Conservation (phyloP, 2,329 filamentous ascomycete species). For the Gnomoniopsis sp. region DNA sequence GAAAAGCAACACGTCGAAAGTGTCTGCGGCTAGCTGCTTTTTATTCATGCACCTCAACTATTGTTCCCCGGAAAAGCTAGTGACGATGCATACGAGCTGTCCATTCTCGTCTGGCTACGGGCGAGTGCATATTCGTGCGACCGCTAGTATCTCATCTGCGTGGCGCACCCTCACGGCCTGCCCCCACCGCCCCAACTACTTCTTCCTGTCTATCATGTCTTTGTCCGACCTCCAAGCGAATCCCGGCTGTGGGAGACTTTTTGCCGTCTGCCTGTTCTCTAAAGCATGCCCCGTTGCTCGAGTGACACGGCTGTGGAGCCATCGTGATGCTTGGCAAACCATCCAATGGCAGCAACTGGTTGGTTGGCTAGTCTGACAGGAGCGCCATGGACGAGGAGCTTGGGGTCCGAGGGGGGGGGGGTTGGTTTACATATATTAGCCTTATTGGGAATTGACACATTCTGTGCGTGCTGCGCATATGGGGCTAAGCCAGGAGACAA, state of each 20-base stretch:
- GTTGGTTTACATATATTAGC: slow-evolving; percentile 8
- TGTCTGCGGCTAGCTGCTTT: slow-evolving; percentile 15
- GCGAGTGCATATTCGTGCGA: slow-evolving; percentile 13
- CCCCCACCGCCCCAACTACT: background rate
- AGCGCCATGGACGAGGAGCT: no score
- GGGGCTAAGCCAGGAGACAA: background rate
- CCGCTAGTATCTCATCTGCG: slow-evolving; percentile 14
- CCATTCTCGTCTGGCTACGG: slow-evolving; percentile 17
- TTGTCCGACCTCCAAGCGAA: background rate
- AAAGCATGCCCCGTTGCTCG: background rate
- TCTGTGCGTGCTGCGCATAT: background rate
- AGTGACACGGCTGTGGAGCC: slow-evolving; percentile 15
- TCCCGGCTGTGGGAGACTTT: background rate
- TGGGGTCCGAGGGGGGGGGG: no score
- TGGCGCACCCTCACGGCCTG: slow-evolving; percentile 12
- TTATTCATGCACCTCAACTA: background rate
- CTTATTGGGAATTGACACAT: slow-evolving; percentile 1
- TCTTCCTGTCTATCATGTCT: background rate
- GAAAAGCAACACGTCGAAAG: slow-evolving; percentile 4
- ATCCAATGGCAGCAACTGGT: background rate
- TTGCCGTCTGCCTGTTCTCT: background rate
- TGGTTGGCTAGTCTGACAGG: slow-evolving; percentile 1
- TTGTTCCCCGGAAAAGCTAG: background rate
- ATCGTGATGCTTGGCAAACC: slow-evolving; percentile 9
- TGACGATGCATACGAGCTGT: slow-evolving; percentile 6